A percentile compares a stretch with the other conserved stretches of the same genome.
Conservation (phyloP, 1,284 basidiomycete genomes). For the Pseudozyma thailandica region DNA sequence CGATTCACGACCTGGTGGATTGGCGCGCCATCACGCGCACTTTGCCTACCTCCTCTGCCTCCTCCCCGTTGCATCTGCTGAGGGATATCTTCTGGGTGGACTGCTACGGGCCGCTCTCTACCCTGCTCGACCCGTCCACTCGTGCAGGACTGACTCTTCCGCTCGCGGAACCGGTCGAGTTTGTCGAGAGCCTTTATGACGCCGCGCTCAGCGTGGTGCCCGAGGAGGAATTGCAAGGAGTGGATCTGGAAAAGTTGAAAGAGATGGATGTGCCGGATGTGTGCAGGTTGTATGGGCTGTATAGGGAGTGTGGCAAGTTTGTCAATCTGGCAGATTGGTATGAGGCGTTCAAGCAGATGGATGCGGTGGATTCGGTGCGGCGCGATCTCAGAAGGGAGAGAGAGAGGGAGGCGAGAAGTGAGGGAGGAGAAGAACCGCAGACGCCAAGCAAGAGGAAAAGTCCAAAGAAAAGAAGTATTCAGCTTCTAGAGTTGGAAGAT, state of each 20-base stretch:
- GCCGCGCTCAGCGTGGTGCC: conserved; percentile 38
- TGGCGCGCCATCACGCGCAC: conserved; percentile 19
- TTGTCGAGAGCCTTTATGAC: conserved; percentile 40
- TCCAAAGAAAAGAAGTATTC: too few relatives aligned
- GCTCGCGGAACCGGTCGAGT: conserved; percentile 26
- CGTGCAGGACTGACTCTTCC: conserved; percentile 30
- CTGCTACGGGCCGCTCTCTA: conserved; percentile 29
- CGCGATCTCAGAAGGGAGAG: conserved; percentile 9
- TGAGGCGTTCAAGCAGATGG: conserved; percentile 56
- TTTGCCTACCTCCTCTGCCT: conserved; percentile 1
- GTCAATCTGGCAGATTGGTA: conserved; percentile 66
- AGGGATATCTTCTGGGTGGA: conserved; percentile 40
- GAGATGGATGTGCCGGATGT: conserved; percentile 48
- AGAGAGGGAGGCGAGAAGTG: neutral
- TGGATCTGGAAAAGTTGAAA: conserved; percentile 16
- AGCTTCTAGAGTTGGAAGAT: neutral
- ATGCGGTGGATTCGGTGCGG: conserved; percentile 26
- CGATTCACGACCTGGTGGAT: conserved; percentile 31
- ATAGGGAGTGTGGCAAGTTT: conserved; percentile 59
- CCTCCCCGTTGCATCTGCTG: conserved; percentile 18
- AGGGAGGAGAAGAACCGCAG: neutral
- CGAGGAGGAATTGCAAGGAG: conserved; percentile 17
- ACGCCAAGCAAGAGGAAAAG: too few relatives aligned
- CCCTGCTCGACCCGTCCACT: conserved; percentile 33
- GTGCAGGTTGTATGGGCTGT: conserved; percentile 53